A percentile compares a stretch with the other conserved stretches of the same genome.
Conservation (phyloP, 768 basidiomycete genomes). For the Auricularia sp. region DNA sequence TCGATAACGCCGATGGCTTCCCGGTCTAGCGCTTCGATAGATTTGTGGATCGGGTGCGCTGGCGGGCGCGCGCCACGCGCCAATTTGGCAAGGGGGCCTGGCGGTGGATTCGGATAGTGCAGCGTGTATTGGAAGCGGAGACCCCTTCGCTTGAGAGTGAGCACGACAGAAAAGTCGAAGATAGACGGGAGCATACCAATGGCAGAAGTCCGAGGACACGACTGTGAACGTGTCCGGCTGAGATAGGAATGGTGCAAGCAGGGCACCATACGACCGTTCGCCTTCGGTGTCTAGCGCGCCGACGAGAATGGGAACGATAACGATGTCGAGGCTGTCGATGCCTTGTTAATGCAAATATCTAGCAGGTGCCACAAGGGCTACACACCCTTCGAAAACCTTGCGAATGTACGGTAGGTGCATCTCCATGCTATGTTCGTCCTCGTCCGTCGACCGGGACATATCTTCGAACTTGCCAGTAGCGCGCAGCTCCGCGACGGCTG, state of each 20-base stretch:
- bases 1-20: conserved; percentile 74
- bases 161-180: background rate
- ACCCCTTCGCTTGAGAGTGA: conserved; percentile 43
- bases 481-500: conserved; percentile 60
- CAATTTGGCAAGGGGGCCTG: conserved; percentile 37
- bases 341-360: background rate
- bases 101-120: conserved; percentile 59
- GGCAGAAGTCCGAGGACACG: conserved; percentile 94
- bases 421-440: conserved; percentile 94
- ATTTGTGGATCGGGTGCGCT: conserved; percentile 60
- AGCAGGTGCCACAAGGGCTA: background rate
- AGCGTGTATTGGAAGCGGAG: conserved; percentile 77
- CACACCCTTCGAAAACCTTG: conserved; percentile 71
- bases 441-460: conserved; percentile 63
- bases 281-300: conserved; percentile 56
- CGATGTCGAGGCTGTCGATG: conserved; percentile 51
- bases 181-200: conserved; percentile 53
- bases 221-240: conserved; percentile 77
- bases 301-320: conserved; percentile 83
- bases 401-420: conserved; percentile 93
- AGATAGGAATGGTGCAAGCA: conserved; percentile 74
- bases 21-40: conserved; percentile 76
- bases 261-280: conserved; percentile 54
- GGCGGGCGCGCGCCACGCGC: conserved; percentile 33
- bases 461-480: conserved; percentile 58